These are phyloP conservation scores for Ichthyophthirius multifiliis DNA, from an alignment of 169 alveolate genomes.

Conservation along the genomic window DNA sequence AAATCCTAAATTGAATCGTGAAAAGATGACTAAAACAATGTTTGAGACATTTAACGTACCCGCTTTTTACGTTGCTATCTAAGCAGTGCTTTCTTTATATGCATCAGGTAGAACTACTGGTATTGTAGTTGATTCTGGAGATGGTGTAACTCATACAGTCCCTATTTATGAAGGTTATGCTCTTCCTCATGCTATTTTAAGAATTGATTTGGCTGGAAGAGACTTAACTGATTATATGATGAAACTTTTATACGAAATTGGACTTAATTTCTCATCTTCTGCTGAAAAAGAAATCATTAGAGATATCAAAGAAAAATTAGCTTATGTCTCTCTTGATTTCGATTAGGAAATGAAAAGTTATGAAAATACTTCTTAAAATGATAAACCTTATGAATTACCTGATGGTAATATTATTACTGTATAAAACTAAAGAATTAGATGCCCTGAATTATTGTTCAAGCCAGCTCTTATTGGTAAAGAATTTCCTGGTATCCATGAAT, in stretches of 20 bases:
- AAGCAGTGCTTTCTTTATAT: constrained; percentile 97
- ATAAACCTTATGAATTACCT: constrained; percentile 97
- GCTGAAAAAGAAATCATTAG: constrained; percentile 98
- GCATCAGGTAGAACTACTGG: constrained; percentile 99
- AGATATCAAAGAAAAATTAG: constrained; percentile 97
- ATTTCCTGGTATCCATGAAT: constrained; percentile 94
- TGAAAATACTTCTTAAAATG: constrained; percentile 89
- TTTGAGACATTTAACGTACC: constrained; percentile 99
- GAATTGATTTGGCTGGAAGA: constrained; percentile 98
- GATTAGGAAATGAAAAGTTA: constrained; percentile 93
- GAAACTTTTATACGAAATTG: constrained; percentile 95
- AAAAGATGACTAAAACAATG: constrained; percentile 96
- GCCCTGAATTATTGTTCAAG: constrained; percentile 97
- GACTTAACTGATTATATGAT: constrained; percentile 95
- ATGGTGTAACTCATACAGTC: constrained; percentile 92
- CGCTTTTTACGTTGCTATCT: constrained; percentile 96
- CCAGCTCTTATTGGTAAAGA: constrained; percentile 94
- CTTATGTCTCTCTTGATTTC: constrained; percentile 95
- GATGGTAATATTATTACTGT: constrained; percentile 96
- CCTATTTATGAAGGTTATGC: constrained; percentile 91
- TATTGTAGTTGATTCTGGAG: constrained; percentile 93
- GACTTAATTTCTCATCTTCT: constrained; percentile 94
- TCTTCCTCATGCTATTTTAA: constrained; percentile 92
- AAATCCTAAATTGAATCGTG: constrained; percentile 96
- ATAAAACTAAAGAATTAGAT: constrained; percentile 95